Base-by-base conservation (phyloP, 345 rosid genomes). In the Salix suchowensis region DNA sequence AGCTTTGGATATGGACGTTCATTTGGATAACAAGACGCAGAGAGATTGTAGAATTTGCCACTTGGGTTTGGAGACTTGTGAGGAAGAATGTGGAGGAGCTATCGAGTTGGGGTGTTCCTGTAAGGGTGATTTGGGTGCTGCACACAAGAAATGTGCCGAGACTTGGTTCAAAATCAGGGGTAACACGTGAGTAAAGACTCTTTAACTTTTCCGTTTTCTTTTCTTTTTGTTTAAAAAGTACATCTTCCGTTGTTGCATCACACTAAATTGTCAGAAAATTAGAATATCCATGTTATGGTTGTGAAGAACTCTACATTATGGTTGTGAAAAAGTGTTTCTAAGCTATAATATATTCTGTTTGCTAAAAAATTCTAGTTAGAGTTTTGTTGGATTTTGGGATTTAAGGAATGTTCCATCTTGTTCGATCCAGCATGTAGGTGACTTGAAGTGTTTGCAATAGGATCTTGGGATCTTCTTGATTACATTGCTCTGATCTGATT, bases 41-140 rank as follows among this genome's bases (percentile, higher is more conserved):
- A 86, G 80, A 76, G 89, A 90, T 70, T 90, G 94, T 80, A 87
- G 94, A 84, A 90, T 90, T 87, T 90, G 92, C 77, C 94, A 90
- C 77, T 70, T 88, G 74, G 85, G 87, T 84, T 78, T 87, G 62
- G 88, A 84, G 74, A 80, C 79, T 48, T 37, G 50, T n/a, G 69
- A 76, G 50, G 82, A 79, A 55, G 85, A 81, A 74, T 79, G 80
- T 48, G 85, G 85, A 34, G 69, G 50, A 19, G 80, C 81, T 64
- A 79, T 83, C 46, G 83, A 83, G 36, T 66, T 86, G 73, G 88
- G 88, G 6, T 86, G 88, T 67, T 79, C 85, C 23, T 86, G 88
- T 65, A 83, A 86, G 71, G 85, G 79, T 69, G 88, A 86, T 79
- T 77, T 86, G 77, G 86, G 80, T 65, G 76, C 84, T 75, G 85